Evolutionary conservation across 495 filamentous ascomycete species (phyloP).

Genomic region (Pseudoneurospora amorphoporcata): DNA sequence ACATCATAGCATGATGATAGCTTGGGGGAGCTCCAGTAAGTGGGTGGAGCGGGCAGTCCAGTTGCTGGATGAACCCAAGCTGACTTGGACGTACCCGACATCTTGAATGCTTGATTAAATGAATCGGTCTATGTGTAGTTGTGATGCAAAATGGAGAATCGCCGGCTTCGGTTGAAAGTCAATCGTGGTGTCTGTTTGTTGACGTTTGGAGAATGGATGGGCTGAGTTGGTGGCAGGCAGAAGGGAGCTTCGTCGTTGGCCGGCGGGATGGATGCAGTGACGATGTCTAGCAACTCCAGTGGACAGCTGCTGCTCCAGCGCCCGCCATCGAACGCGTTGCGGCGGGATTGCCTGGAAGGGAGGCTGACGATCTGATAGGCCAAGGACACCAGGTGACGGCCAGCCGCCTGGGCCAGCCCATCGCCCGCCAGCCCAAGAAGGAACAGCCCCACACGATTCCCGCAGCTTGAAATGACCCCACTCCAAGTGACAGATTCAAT

Average conservation of each 20-base stretch:
- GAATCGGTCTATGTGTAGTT: neutral
- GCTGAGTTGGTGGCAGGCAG: slow-evolving; percentile 11
- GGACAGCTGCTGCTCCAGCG: slow-evolving; percentile 15
- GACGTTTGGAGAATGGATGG: slow-evolving; percentile 1
- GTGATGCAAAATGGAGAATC: neutral
- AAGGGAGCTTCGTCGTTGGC: slow-evolving; percentile 23
- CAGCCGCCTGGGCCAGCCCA: neutral
- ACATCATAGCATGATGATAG: neutral
- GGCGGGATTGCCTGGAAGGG: slow-evolving; percentile 30
- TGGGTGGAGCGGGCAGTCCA: slow-evolving; percentile 15
- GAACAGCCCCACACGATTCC: neutral
- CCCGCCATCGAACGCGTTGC: slow-evolving; percentile 26
- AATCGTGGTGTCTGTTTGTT: neutral
- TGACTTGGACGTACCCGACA: slow-evolving; percentile 32
- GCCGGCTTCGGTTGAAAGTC: neutral
- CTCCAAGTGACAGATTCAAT: slow-evolving; percentile 11
- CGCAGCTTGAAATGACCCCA: neutral
- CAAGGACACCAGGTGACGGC: neutral
- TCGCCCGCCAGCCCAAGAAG: neutral
- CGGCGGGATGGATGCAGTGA: neutral
- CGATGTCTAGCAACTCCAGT: neutral
- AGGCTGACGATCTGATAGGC: slow-evolving; percentile 12
- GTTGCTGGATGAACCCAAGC: slow-evolving; percentile 12
- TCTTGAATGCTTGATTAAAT: slow-evolving; percentile 23
- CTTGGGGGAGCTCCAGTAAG: neutral